Evolutionary conservation across 495 filamentous ascomycete genomes (phyloP).

Genomic region (Tuber melanosporum): DNA sequence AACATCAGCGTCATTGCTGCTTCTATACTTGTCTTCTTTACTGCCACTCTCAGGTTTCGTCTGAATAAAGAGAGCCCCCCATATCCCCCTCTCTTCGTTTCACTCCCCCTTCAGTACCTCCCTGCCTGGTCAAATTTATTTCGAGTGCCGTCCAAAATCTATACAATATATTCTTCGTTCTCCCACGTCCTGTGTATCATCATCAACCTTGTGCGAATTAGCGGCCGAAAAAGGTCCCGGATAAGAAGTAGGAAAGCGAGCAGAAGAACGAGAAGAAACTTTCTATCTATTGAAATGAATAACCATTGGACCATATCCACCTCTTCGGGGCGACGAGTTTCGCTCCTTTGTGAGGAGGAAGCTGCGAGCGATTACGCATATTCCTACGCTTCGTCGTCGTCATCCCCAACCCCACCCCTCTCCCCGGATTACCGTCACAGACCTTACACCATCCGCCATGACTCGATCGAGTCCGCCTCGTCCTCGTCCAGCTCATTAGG

Average conservation of each 20-base stretch:
- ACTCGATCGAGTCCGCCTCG: slow-evolving; percentile 35
- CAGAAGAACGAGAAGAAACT: background rate
- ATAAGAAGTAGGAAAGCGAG: background rate
- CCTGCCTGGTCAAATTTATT: background rate
- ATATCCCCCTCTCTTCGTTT: background rate
- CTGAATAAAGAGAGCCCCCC: slow-evolving; percentile 1
- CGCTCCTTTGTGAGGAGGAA: slow-evolving; percentile 38
- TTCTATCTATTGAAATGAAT: slow-evolving; percentile 27
- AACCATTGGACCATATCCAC: slow-evolving; percentile 40
- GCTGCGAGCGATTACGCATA: slow-evolving; percentile 31
- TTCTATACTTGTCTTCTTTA: slow-evolving; percentile 27
- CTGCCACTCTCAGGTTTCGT: slow-evolving; percentile 9
- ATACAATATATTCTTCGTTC: slow-evolving; percentile 16
- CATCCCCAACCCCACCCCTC: slow-evolving; percentile 39
- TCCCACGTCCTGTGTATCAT: slow-evolving; percentile 10
- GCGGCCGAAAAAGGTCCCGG: background rate
- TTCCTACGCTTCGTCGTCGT: slow-evolving; percentile 29
- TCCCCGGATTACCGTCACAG: slow-evolving; percentile 34
- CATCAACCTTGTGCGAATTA: slow-evolving; percentile 18
- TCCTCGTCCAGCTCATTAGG: slow-evolving; percentile 39
- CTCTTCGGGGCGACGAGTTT: slow-evolving; percentile 40
- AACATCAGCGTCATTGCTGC: background rate
- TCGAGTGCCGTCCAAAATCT: slow-evolving; percentile 5
- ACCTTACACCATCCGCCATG: slow-evolving; percentile 34
- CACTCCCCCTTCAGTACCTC: background rate